A percentile compares a stretch with the other conserved stretches of the same genome.
Evolutionary conservation across 2,329 filamentous ascomycete genomes (phyloP).

Genomic region (Teratosphaeria nubilosa): DNA sequence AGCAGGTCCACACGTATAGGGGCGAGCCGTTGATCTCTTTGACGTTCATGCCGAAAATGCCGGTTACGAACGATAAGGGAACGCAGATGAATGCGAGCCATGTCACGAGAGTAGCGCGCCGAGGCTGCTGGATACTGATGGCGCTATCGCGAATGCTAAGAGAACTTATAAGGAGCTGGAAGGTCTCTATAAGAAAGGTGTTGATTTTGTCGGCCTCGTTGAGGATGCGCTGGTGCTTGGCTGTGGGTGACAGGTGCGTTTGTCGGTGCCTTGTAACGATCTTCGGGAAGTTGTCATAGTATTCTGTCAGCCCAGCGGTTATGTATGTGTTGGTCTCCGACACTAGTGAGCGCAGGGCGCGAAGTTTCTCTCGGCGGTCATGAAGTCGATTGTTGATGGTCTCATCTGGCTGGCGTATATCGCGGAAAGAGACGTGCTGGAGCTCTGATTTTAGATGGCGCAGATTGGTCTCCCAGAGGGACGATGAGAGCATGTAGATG

Average conservation of each 20-base stretch:
- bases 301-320: not conserved
- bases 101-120: slow-evolving; percentile 8
- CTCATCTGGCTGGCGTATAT: not conserved
- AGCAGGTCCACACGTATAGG: slow-evolving; percentile 6
- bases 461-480: not conserved
- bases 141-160: slow-evolving; percentile 12
- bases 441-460: not conserved
- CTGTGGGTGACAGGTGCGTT: slow-evolving; percentile 3
- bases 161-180: slow-evolving; percentile 15
- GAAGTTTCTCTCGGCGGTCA: not conserved
- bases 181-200: slow-evolving; percentile 9
- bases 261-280: not conserved
- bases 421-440: not conserved
- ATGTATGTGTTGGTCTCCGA: not conserved
- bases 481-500: not conserved
- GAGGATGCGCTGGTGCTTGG: not conserved
- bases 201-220: not conserved
- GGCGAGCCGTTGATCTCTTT: slow-evolving; percentile 13
- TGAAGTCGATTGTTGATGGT: not conserved
- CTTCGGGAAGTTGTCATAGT: slow-evolving; percentile 18
- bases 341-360: not conserved
- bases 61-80: slow-evolving; percentile 14
- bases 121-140: slow-evolving; percentile 9
- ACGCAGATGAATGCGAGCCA: slow-evolving; percentile 15
- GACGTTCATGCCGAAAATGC: slow-evolving; percentile 17